Conservation (phyloP, 169 alveolate species). For the Toxoplasma gondii region DNA sequence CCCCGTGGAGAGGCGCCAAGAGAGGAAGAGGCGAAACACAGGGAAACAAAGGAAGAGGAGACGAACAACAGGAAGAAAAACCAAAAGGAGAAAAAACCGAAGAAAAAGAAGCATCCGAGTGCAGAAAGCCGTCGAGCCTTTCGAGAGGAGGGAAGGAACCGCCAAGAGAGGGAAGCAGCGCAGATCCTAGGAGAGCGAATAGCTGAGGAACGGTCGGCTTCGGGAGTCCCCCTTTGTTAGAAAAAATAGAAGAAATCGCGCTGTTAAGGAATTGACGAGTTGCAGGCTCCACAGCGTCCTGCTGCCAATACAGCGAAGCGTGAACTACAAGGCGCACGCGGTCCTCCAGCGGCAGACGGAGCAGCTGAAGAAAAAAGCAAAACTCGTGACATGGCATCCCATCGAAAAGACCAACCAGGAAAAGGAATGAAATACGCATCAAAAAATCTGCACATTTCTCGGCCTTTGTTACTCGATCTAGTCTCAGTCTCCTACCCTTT, state of each 20-base stretch:
- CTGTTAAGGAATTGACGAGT: not conserved
- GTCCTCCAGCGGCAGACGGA: not conserved
- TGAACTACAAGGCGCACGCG: not conserved
- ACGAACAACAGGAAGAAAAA: not conserved
- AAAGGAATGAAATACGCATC: no score
- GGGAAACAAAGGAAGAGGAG: not conserved
- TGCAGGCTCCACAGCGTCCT: not conserved
- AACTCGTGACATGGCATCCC: no score
- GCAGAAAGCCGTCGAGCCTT: not conserved
- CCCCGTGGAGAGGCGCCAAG: not conserved
- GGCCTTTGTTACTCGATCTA: no score
- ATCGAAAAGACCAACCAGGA: no score
- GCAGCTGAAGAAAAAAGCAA: not conserved
- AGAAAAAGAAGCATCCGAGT: not conserved
- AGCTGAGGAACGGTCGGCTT: not conserved
- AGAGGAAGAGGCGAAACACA: not conserved
- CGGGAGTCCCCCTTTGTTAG: not conserved
- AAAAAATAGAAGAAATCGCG: not conserved
- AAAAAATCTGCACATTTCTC: no score
- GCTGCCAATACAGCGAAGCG: constrained; percentile 1
- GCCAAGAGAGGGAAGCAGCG: not conserved
- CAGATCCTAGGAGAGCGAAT: not conserved
- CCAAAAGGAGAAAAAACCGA: not conserved
- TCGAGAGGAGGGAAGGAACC: not conserved
- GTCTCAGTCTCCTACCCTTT: no score